Percentiles rank a stretch among this genome's conserved stretches.
Conservation (phyloP, 352 stramenopile genomes). For the Pseudoperonospora humuli region DNA sequence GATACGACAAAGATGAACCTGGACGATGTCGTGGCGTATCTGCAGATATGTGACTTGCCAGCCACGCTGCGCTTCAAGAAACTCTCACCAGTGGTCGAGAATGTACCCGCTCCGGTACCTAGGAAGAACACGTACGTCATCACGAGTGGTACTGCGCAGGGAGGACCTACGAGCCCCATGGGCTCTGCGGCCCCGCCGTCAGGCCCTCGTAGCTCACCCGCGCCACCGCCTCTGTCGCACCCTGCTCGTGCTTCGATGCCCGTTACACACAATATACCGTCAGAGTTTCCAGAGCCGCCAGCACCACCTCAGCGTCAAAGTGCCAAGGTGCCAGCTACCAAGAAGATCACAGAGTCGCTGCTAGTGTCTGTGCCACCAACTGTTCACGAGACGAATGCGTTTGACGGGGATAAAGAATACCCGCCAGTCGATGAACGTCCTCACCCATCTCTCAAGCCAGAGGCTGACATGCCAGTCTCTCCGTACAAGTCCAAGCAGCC, state of each 20-base stretch:
- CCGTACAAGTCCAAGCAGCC: constrained; percentile 17
- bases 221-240: constrained; percentile 12
- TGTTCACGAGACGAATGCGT: constrained; percentile 8
- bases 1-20: constrained; percentile 73
- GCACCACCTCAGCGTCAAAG: constrained; percentile 25
- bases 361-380: constrained; percentile 3
- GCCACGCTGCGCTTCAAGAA: constrained; percentile 85
- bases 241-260: constrained; percentile 29
- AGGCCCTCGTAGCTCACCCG: constrained; percentile 19
- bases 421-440: background rate
- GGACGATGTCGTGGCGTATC: constrained; percentile 72
- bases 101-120: constrained; percentile 29
- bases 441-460: background rate
- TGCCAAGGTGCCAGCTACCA: constrained; percentile 19
- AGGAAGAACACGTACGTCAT: constrained; percentile 63
- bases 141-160: constrained; percentile 35
- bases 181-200: constrained; percentile 38
- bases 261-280: constrained; percentile 19
- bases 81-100: constrained; percentile 47
- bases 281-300: constrained; percentile 24
- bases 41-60: constrained; percentile 79
- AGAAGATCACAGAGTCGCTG: constrained; percentile 12
- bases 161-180: constrained; percentile 49
- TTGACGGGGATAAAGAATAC: constrained; percentile 12
- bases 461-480: constrained; percentile 2